These are phyloP conservation scores for Ilyonectria sp. DNA, from an alignment of 2,329 filamentous ascomycete species.

Conservation along the genomic window DNA sequence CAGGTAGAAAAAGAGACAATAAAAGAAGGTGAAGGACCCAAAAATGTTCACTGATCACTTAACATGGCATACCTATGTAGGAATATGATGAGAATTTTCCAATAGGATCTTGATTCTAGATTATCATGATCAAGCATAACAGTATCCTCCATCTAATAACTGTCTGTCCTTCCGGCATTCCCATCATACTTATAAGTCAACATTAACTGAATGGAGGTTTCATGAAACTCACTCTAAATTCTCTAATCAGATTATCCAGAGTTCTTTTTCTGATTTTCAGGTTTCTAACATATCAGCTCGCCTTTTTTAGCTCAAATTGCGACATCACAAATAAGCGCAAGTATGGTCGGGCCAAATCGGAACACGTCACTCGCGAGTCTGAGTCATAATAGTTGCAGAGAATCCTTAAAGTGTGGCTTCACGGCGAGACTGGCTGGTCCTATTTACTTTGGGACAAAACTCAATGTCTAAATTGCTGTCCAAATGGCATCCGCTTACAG, in stretches of 20 bases:
- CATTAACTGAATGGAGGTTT: no score
- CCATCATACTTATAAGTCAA: no score
- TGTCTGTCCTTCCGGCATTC: no score
- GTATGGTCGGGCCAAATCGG: conserved; percentile 5
- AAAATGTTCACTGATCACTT: no score
- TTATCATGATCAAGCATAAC: no score
- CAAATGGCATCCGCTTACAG: conserved; percentile 37
- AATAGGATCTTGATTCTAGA: no score
- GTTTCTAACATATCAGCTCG: not conserved
- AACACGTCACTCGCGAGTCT: conserved; percentile 25
- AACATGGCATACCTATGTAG: no score
- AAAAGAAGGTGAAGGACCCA: not conserved
- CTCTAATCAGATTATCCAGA: not conserved
- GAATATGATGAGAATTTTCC: no score
- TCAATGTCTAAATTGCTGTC: not conserved
- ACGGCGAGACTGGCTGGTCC: not conserved
- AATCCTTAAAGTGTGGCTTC: not conserved
- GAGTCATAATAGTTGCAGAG: conserved; percentile 10
- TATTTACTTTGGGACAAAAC: not conserved
- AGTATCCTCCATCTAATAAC: no score
- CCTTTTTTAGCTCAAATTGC: conserved; percentile 29
- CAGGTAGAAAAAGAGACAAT: not conserved
- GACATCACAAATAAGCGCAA: conserved; percentile 15
- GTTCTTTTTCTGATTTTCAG: not conserved
- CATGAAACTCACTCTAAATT: no score